Conservation (phyloP, 495 filamentous ascomycete species). For the Elaphomyces granulatus region DNA sequence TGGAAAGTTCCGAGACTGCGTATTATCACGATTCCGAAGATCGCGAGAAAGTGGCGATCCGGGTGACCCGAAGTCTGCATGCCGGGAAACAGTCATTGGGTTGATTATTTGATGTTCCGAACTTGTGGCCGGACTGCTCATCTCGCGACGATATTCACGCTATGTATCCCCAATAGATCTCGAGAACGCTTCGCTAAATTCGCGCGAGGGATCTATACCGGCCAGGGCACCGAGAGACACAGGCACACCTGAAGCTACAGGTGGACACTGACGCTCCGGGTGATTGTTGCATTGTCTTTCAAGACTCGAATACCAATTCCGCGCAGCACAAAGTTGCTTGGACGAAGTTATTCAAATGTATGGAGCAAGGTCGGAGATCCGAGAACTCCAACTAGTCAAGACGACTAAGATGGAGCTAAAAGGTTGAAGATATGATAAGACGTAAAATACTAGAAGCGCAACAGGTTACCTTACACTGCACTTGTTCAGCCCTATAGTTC, state of each 20-base stretch:
- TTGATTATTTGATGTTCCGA: slow-evolving; percentile 8
- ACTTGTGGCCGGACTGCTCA: slow-evolving; percentile 9
- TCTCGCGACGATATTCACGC: slow-evolving; percentile 8
- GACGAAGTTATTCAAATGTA: too few relatives aligned
- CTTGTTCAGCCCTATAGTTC: too few relatives aligned
- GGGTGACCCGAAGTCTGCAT: background rate
- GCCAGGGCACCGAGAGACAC: background rate
- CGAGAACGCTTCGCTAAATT: background rate
- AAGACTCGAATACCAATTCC: too few relatives aligned
- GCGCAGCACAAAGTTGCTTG: too few relatives aligned
- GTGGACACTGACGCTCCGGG: slow-evolving; percentile 14
- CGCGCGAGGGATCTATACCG: background rate
- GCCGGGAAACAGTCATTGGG: background rate
- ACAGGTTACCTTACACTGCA: background rate
- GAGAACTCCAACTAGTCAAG: background rate
- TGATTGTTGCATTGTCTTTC: slow-evolving; percentile 25
- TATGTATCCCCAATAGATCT: too few relatives aligned
- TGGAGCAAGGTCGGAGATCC: background rate
- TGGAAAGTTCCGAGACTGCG: background rate
- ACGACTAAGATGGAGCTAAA: background rate
- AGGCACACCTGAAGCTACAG: slow-evolving; percentile 19
- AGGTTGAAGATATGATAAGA: background rate
- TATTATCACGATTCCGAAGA: background rate
- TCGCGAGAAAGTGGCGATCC: background rate
- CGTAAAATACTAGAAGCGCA: background rate